These are phyloP conservation scores for Hanseniaspora thailandica DNA, from an alignment of 805 yeast species.

Conservation along the genomic window DNA sequence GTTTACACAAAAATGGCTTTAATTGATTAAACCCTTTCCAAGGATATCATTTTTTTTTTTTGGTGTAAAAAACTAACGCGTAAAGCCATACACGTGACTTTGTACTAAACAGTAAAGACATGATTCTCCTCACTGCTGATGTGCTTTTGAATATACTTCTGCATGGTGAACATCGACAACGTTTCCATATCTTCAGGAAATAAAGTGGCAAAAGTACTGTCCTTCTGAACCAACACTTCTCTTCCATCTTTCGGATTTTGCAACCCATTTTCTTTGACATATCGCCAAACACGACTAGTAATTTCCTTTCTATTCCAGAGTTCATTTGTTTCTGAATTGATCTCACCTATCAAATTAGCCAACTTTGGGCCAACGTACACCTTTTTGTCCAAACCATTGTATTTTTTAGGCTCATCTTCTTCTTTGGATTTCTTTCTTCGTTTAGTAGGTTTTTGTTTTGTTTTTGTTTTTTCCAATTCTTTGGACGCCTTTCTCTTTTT, in stretches of 20 bases:
- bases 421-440: not conserved
- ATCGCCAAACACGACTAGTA: conserved; percentile 57
- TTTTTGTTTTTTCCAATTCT: not conserved
- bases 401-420: not conserved
- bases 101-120: not conserved
- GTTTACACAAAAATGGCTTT: not conserved
- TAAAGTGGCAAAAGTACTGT: conserved; percentile 43
- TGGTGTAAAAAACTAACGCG: not conserved
- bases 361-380: not conserved
- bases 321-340: not conserved
- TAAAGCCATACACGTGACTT: not conserved
- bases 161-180: conserved; percentile 43
- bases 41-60: not conserved
- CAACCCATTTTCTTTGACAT: conserved; percentile 49
- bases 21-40: not conserved
- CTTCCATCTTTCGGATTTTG: conserved; percentile 60
- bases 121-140: not conserved
- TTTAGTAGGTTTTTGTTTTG: not conserved
- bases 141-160: conserved; percentile 1
- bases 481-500: not conserved
- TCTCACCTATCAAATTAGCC: not conserved
- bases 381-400: not conserved
- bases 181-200: conserved; percentile 43
- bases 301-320: conserved; percentile 44
- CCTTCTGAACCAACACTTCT: conserved; percentile 35